Base-by-base conservation (phyloP, 2,329 filamentous ascomycete genomes). In the Verticillium zaregamsianum region DNA sequence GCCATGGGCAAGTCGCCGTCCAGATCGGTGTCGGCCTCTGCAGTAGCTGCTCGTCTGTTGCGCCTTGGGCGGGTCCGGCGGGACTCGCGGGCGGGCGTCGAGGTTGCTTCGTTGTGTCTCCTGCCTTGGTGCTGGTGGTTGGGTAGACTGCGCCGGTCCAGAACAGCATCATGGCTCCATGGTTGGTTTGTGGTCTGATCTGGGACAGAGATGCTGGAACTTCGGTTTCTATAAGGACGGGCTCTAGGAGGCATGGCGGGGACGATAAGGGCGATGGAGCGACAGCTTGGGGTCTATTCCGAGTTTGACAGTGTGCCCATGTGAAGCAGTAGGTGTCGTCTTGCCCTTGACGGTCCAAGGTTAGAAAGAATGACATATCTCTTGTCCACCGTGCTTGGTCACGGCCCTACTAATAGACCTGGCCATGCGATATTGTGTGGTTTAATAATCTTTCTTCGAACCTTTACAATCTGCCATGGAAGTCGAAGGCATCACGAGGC, bases 1-100 rank as follows among this genome's bases (percentile, higher is more conserved):
- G 12, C 25, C 62, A 62, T 62, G 28, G 20, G 15, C 17, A 33
- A 58, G 49, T 64, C 63, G 17, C 63, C 62, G 32, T 65, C 62
- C 17, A 20, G 23, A 14, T 25, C n/a, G n/a, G 11, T 9, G 12
- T 23, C 8, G n/a, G 7, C n/a, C 23, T 23, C n/a, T 6, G 45
- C 45, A 25, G n/a, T 12, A 6, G 20, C 45, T 25, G 45, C 9
- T 23, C n/a, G 20, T 5, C 20, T 23, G 20, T 14, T 25, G 45
- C 45, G 45, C 11, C 20, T 52, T 20, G 45, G 45, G 3, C 45
- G 45, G 5, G 45, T 25, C n/a, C 20, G 45, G 3, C 45, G 17
- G 6, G 45, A 25, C 11, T 20, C 45, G 23, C 20, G 45, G 8
- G 11, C 20, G 12, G 59, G 20, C 7, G 31, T 33, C 9, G 33